These are phyloP conservation scores for Debaryomyces subglobosus DNA, from an alignment of 1,139 yeast genomes.

Conservation along the genomic window DNA sequence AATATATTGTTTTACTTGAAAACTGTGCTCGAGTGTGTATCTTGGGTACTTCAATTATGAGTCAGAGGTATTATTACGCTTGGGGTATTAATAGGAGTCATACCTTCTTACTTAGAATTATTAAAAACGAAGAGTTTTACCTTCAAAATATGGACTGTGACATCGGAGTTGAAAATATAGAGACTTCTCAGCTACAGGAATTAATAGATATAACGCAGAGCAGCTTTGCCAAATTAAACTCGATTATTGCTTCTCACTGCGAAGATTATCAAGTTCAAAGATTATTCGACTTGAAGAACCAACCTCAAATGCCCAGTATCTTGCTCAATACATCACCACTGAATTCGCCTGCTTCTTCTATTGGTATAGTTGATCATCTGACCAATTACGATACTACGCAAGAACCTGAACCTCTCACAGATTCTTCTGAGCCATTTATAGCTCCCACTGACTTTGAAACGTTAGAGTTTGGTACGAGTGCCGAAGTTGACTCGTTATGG, in stretches of 20 bases:
- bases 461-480: conserved; percentile 26
- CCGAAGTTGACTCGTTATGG: conserved; percentile 45
- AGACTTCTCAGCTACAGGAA: conserved; percentile 5
- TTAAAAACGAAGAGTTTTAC: conserved; percentile 25
- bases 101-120: conserved; percentile 22
- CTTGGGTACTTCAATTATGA: conserved; percentile 20
- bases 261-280: not conserved
- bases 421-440: not conserved
- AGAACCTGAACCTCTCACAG: not conserved
- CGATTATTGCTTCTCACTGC: not conserved
- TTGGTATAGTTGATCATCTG: not conserved
- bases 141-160: conserved; percentile 1
- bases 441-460: not conserved
- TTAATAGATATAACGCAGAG: conserved; percentile 1
- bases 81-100: conserved; percentile 42
- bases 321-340: not conserved
- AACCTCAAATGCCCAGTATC: not conserved
- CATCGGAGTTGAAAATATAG: conserved; percentile 3
- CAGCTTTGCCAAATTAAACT: not conserved
- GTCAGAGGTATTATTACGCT: conserved; percentile 53
- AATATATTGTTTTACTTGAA: conserved; percentile 10
- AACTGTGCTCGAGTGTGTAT: conserved; percentile 13
- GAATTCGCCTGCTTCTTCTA: not conserved
- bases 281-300: not conserved
- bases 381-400: not conserved